Evolutionary conservation across 225 moss, liverwort and hornwort species (phyloP).

Genomic region (Rhytidiadelphus loreus): DNA sequence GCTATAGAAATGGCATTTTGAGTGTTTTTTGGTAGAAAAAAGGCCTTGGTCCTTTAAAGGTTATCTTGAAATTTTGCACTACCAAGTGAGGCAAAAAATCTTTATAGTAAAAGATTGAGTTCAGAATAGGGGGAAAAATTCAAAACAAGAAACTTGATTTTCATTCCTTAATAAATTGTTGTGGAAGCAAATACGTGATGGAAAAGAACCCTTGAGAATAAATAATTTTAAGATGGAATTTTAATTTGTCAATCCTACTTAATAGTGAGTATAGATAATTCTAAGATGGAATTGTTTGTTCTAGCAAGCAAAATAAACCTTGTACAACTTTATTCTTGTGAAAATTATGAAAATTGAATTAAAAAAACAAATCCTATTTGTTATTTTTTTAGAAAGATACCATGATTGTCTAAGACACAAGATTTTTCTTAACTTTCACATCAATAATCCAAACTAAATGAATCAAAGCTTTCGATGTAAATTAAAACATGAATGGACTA

Average conservation of each 20-base stretch:
- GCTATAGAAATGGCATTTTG: too few species aligned
- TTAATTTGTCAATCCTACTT: neutral
- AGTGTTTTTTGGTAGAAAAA: too few species aligned
- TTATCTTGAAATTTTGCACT: too few species aligned
- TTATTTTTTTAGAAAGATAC: neutral
- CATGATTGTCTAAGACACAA: neutral
- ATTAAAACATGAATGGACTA: neutral
- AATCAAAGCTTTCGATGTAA: neutral
- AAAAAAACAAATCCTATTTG: neutral
- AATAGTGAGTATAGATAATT: neutral
- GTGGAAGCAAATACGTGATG: neutral
- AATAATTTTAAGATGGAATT: neutral
- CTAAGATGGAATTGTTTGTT: neutral
- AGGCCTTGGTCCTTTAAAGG: too few species aligned
- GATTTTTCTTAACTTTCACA: neutral
- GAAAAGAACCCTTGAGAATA: neutral
- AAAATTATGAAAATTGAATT: neutral
- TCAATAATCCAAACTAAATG: neutral
- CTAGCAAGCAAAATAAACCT: too few species aligned
- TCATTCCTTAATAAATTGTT: neutral
- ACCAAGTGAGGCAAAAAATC: too few species aligned
- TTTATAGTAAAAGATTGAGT: neutral
- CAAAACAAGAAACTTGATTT: neutral
- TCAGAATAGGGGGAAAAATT: neutral
- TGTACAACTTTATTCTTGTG: neutral